These are phyloP conservation scores for Candida chilensis DNA, from an alignment of 805 yeast genomes.

Conservation along the genomic window DNA sequence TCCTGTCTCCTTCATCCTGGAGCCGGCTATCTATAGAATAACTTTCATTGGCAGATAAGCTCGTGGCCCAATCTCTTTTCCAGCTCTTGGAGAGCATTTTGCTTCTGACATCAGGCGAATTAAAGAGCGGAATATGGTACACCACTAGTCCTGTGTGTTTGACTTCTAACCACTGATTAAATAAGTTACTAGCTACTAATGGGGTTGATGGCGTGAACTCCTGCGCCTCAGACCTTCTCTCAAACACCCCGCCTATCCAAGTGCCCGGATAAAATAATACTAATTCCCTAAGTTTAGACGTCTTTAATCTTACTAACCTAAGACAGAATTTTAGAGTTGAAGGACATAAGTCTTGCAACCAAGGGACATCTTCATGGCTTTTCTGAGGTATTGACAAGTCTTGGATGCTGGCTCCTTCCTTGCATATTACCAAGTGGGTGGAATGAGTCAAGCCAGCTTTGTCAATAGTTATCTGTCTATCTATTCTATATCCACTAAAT, in stretches of 20 bases:
- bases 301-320: background rate
- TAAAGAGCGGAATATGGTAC: conserved; percentile 1
- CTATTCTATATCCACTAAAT: conserved; percentile 1
- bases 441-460: background rate
- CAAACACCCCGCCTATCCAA: conserved; percentile 1
- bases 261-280: background rate
- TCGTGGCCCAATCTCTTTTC: no score
- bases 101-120: background rate
- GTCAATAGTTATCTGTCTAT: background rate
- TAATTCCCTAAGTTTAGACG: background rate
- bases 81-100: background rate
- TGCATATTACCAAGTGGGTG: conserved; percentile 1
- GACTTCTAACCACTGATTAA: conserved; percentile 1
- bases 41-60: no score
- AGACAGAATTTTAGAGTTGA: background rate
- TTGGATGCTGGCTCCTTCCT: background rate
- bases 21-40: no score
- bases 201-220: background rate
- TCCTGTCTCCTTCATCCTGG: no score
- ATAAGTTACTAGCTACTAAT: background rate
- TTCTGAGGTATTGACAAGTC: background rate
- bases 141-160: background rate
- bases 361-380: background rate
- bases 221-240: background rate
- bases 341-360: background rate